phyloP scores from a whole-genome alignment of 2,329 filamentous ascomycete genomes.

The Trichoderma guizhouense region DNA sequence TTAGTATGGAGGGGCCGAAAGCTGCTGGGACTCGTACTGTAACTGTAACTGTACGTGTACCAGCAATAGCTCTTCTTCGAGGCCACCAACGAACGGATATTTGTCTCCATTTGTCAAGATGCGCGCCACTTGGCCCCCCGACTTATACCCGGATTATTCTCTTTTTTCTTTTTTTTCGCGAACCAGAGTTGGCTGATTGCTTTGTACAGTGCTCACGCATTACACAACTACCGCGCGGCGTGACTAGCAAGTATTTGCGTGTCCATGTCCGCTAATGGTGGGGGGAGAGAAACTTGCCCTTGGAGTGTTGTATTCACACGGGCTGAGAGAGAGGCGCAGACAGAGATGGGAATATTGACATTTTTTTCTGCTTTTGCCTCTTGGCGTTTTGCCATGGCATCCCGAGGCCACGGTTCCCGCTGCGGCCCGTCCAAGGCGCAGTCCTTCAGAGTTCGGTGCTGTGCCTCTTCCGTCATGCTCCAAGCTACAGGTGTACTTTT shows the following conservation, averaged over 20 bases:
- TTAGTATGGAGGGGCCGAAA: neutral
- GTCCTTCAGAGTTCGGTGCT: neutral
- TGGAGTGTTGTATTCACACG: neutral
- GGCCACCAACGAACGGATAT: neutral
- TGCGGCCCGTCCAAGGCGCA: slow-evolving; percentile 15
- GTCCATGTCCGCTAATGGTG: too few species aligned
- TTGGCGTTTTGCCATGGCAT: neutral
- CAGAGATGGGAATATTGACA: neutral
- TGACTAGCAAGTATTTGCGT: neutral
- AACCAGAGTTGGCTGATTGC: neutral
- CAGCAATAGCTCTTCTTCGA: neutral
- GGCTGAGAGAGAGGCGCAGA: neutral
- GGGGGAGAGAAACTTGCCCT: neutral
- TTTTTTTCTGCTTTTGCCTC: neutral
- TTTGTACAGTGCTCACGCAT: neutral
- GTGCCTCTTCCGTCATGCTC: slow-evolving; percentile 3
- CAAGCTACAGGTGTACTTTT: neutral
- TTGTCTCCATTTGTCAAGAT: neutral
- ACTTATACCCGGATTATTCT: neutral
- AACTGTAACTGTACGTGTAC: too few species aligned
- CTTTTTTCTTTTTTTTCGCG: neutral
- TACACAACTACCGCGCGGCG: neutral
- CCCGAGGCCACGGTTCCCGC: neutral
- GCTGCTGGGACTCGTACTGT: neutral
- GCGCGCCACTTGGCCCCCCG: neutral